A percentile compares a stretch with the other conserved stretches of the same genome.
Conservation (phyloP, 106 monocot genomes). For the Phalaenopsis aphrodite region DNA sequence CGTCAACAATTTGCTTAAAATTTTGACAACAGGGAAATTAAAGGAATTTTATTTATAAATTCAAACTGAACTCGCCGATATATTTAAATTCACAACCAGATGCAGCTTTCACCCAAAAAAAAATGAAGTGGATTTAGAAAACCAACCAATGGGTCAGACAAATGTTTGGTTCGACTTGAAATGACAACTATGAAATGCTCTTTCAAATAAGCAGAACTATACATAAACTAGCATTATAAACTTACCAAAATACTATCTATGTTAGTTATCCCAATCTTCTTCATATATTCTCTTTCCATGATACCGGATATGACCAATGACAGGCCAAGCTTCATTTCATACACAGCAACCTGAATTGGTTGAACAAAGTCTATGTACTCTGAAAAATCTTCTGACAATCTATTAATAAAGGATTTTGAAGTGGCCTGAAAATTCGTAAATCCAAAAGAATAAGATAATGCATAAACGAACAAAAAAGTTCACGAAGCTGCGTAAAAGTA, state of each 20-base stretch:
- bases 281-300: constrained; percentile 46
- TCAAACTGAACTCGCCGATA: too few relatives aligned
- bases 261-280: constrained; percentile 26
- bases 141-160: not conserved
- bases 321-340: constrained; percentile 89
- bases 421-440: constrained; percentile 32
- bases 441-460: not conserved
- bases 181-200: not conserved
- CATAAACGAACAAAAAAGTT: not conserved
- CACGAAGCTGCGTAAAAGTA: not conserved
- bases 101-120: not conserved
- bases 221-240: not conserved
- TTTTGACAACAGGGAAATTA: too few relatives aligned
- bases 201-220: not conserved
- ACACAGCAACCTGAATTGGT: constrained; percentile 82
- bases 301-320: constrained; percentile 43
- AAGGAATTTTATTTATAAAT: too few relatives aligned
- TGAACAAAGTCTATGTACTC: constrained; percentile 75
- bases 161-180: not conserved
- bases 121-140: not conserved
- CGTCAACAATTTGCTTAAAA: too few relatives aligned
- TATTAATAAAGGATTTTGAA: constrained; percentile 45
- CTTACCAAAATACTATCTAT: constrained; percentile 47
- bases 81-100: not conserved
- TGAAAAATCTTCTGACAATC: constrained; percentile 52